phyloP scores from a whole-genome alignment of 2,329 filamentous ascomycete species.

The Cladorrhinum sp. region DNA sequence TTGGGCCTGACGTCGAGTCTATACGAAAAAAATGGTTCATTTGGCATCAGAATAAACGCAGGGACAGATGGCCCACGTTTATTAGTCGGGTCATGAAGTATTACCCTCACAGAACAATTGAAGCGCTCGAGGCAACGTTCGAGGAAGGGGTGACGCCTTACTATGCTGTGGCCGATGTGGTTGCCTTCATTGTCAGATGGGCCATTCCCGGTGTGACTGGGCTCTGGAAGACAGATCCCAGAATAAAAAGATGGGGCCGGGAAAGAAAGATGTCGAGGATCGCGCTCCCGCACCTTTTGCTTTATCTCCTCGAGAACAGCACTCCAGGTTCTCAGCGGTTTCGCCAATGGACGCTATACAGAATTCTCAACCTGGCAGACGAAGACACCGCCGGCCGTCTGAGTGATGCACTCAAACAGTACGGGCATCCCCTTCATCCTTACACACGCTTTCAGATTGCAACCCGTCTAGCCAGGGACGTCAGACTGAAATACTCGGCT shows the following conservation, averaged over 20 bases:
- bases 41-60: neutral
- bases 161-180: constrained; percentile 25
- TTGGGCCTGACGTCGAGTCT: neutral
- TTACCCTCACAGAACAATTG: constrained; percentile 18
- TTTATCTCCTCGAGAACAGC: constrained; percentile 20
- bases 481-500: constrained; percentile 40
- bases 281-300: constrained; percentile 15
- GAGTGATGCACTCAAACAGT: constrained; percentile 34
- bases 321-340: constrained; percentile 30
- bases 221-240: neutral
- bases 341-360: constrained; percentile 37
- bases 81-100: constrained; percentile 19
- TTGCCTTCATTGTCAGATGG: constrained; percentile 19
- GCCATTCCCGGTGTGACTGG: neutral
- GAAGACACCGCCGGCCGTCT: constrained; percentile 33
- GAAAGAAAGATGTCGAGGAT: neutral
- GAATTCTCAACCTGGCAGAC: constrained; percentile 12
- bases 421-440: constrained; percentile 34
- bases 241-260: neutral
- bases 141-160: constrained; percentile 12
- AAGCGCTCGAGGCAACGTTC: constrained; percentile 25
- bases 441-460: constrained; percentile 50
- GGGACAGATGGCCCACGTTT: constrained; percentile 13
- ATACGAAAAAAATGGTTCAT: constrained; percentile 18
- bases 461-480: constrained; percentile 40